These are phyloP conservation scores for Diutina pseudorugosa DNA, from an alignment of 1,139 yeast species.

Conservation along the genomic window DNA sequence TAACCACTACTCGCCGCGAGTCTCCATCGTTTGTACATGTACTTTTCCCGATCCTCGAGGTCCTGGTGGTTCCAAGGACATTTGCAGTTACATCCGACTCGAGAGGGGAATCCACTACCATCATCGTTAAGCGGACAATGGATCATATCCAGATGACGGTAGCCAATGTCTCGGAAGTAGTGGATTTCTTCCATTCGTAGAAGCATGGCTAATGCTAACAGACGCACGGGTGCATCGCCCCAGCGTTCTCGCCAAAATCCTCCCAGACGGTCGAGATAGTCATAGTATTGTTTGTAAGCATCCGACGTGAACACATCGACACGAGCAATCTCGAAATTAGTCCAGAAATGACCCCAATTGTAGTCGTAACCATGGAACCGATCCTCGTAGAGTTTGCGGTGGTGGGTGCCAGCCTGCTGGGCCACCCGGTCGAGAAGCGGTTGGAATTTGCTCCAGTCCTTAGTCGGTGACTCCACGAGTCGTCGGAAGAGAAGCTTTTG, in stretches of 20 bases:
- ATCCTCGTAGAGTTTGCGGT: conserved; percentile 34
- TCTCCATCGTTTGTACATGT: neutral
- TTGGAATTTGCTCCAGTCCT: conserved; percentile 7
- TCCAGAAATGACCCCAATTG: conserved; percentile 85
- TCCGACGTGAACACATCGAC: conserved; percentile 59
- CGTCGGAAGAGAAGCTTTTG: conserved; percentile 15
- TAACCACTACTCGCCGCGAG: neutral
- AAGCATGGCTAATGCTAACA: conserved; percentile 69
- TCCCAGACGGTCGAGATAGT: conserved; percentile 53
- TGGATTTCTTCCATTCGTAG: conserved; percentile 59
- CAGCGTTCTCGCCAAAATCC: conserved; percentile 85
- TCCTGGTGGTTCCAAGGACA: conserved; percentile 38
- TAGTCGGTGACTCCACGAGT: conserved; percentile 13
- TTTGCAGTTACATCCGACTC: conserved; percentile 72
- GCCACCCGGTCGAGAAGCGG: conserved; percentile 9
- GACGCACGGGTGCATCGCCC: conserved; percentile 95
- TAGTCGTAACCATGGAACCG: conserved; percentile 55
- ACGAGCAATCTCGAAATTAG: conserved; percentile 83
- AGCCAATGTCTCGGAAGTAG: conserved; percentile 85
- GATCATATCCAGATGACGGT: conserved; percentile 61
- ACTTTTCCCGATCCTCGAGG: neutral
- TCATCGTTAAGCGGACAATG: conserved; percentile 70
- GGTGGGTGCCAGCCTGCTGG: conserved; percentile 12
- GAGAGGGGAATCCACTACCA: conserved; percentile 5
- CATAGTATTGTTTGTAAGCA: conserved; percentile 51